Conservation (phyloP, 1,139 yeast genomes). For the Debaryomycetaceae sp. region DNA sequence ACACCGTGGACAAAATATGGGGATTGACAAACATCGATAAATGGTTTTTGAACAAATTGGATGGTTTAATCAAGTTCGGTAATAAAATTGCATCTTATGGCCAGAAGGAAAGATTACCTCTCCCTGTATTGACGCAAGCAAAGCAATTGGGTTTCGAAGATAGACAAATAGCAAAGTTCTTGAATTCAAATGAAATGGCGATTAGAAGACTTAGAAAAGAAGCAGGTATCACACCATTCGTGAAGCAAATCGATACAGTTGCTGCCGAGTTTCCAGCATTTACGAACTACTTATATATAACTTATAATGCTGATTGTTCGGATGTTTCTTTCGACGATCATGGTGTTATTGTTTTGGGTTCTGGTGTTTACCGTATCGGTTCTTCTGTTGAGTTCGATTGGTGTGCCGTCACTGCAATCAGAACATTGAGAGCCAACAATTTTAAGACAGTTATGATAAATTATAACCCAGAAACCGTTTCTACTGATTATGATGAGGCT, state of each 20-base stretch:
- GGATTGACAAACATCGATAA: slow-evolving; percentile 89
- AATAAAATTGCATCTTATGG: slow-evolving; percentile 59
- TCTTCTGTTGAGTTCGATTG: slow-evolving; percentile 94
- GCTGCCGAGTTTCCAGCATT: slow-evolving; percentile 99
- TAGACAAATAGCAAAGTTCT: slow-evolving; percentile 89
- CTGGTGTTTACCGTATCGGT: slow-evolving; percentile 94
- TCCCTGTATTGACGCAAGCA: slow-evolving; percentile 69
- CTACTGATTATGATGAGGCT: slow-evolving; percentile 98
- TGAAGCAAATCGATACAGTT: slow-evolving; percentile 96
- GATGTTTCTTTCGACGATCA: slow-evolving; percentile 83
- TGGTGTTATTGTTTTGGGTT: slow-evolving; percentile 87
- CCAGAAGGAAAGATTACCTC: slow-evolving; percentile 58
- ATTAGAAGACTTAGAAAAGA: slow-evolving; percentile 89
- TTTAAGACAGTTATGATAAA: slow-evolving; percentile 94
- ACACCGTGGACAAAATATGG: slow-evolving; percentile 91
- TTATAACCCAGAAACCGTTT: slow-evolving; percentile 97
- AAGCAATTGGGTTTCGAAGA: slow-evolving; percentile 97
- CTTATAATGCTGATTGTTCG: slow-evolving; percentile 89
- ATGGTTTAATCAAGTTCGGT: slow-evolving; percentile 68
- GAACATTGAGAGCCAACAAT: slow-evolving; percentile 87
- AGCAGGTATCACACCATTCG: slow-evolving; percentile 85
- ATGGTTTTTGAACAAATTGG: slow-evolving; percentile 92
- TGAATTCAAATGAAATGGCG: slow-evolving; percentile 89
- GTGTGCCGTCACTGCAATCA: slow-evolving; percentile 95
- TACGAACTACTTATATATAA: slow-evolving; percentile 92